Evolutionary conservation across 148 eudicot species (phyloP), one percentile per base, ranked within the genome.

Genomic region (Chenopodium album): DNA sequence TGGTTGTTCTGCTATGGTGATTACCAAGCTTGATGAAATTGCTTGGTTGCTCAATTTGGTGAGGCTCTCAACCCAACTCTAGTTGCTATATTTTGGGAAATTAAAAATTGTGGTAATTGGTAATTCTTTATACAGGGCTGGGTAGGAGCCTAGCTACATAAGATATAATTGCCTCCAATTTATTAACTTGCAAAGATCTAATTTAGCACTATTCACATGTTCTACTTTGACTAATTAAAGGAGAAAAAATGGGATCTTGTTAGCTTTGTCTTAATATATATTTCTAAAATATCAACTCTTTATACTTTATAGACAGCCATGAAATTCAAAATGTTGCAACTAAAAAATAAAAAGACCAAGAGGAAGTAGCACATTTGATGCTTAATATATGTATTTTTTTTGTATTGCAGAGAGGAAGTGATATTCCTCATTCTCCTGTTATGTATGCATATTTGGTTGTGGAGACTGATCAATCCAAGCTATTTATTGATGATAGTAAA

Each of bases 11-110:
- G 94, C 95, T 28, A 89, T 97, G 82, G 89, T 94, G 77, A 85
- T 94, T 85, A 89, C 95, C 32, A 86, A 88, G 95, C 99, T 97
- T 83, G 99, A 97, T 78, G 99, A 97, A 85, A 84, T 97, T 79
- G 97, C 98, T 9, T 97, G 99, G 99, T 82, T 97, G 76, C 88
- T 97, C 78, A 97, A 97, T 88, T 88, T 97, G 95, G 99, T 96
- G 88, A 74, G 80, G 20, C 76, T 69, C 59, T 81, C 32, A 32
- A 63, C 48, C 66, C 37, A 63, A 66, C 71, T 70, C 29, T 37
- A 29, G 50, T 70, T 34, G 76, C 34, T 73, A 37, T 76, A 44
- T 32, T 62, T 32, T 71, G 29, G 79, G 32, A 16, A 47, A 31
- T 65, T 48, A 34, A 71, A 72, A 50, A 26, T 26, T 48, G 37